Conservation (phyloP, 306 rosid species). For the Sindora glabra region DNA sequence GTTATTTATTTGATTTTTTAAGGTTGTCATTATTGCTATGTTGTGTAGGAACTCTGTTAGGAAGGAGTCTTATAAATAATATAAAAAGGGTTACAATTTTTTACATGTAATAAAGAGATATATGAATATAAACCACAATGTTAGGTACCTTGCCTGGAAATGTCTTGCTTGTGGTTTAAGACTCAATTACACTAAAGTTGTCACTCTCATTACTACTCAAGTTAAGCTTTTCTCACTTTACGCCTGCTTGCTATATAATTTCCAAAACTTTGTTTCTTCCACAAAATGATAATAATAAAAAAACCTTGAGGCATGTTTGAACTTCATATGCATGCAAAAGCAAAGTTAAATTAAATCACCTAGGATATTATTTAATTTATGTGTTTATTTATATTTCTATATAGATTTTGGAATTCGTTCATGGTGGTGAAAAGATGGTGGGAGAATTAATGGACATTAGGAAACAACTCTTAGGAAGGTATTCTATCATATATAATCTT, state of each 20-base stretch:
- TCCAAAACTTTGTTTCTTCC: too few species aligned
- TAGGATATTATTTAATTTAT: neutral
- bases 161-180: conserved; percentile 93
- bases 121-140: too few species aligned
- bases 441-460: conserved; percentile 69
- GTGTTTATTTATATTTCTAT: neutral
- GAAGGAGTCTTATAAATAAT: too few species aligned
- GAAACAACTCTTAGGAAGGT: conserved; percentile 74
- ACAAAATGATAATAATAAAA: too few species aligned
- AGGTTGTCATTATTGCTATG: too few species aligned
- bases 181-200: conserved; percentile 70
- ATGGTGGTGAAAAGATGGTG: conserved; percentile 68
- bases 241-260: too few species aligned
- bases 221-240: conserved; percentile 14
- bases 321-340: neutral
- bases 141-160: conserved; percentile 85
- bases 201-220: conserved; percentile 83
- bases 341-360: neutral
- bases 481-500: neutral
- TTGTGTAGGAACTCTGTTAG: too few species aligned
- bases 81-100: too few species aligned
- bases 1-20: too few species aligned
- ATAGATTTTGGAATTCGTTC: conserved; percentile 83
- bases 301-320: too few species aligned
- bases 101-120: too few species aligned